A percentile compares a stretch with the other conserved stretches of the same genome.
phyloP scores from a whole-genome alignment of 139 green algal genomes.

The Gonium pectorale region DNA sequence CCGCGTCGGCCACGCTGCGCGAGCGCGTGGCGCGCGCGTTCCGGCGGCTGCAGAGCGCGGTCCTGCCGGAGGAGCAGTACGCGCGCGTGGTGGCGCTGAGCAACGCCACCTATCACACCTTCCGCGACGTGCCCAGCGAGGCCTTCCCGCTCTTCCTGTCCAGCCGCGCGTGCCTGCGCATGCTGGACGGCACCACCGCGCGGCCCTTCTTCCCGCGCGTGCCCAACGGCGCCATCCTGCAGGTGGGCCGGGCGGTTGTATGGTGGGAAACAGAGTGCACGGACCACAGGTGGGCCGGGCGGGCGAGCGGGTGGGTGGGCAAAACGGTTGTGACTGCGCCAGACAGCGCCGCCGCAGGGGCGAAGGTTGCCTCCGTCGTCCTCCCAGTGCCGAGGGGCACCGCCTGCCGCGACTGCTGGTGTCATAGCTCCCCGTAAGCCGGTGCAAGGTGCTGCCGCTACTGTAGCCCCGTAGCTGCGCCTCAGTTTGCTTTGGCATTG shows the following conservation, averaged over 20 bases:
- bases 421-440: no score
- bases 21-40: conserved; percentile 76
- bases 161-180: conserved; percentile 63
- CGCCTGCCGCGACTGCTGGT: no score
- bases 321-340: no score
- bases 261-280: not conserved
- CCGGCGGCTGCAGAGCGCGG: conserved; percentile 68
- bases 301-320: no score
- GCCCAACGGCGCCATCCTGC: conserved; percentile 51
- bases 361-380: no score
- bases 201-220: conserved; percentile 76
- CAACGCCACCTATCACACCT: conserved; percentile 51
- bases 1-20: conserved; percentile 76
- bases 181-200: conserved; percentile 74
- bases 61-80: conserved; percentile 49
- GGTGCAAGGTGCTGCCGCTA: no score
- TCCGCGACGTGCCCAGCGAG: conserved; percentile 65
- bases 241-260: conserved; percentile 9
- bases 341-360: no score
- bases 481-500: no score
- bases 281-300: no score
- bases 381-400: no score
- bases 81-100: conserved; percentile 33
- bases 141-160: conserved; percentile 87
- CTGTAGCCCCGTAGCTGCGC: no score